Base-by-base conservation (phyloP, 129 eudicot species). In the Ambrosia artemisiifolia region DNA sequence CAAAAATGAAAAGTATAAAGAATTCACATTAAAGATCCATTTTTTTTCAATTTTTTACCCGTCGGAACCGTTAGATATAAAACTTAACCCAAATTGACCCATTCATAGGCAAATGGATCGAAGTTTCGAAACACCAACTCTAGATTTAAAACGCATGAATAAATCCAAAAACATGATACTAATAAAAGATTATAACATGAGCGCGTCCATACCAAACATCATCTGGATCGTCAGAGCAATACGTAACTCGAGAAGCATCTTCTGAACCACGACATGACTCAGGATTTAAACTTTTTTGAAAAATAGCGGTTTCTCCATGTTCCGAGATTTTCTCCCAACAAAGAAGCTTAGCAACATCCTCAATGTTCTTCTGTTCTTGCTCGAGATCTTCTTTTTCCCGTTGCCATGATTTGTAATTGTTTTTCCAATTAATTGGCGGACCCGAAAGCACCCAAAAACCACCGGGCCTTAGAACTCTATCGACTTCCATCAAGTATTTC, bases 361-460 rank as follows among this genome's bases (percentile, higher is more conserved):
- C 96, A 43, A 94, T 90, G 70, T 77, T 87, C 71, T 84, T 83
- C 54, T 94, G 98, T 73, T 94, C 96, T 68, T 80, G 85, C 79
- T 87, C 74, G 17, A 94, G 91, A 13, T 94, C 98, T 83, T 94
- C 98, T 79, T 76, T 87, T 14, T 95, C 85, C 10, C 96, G 90
- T 64, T 94, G 89, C 98, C 98, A 94, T 56, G 93, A 83, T 75
- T 77, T 74, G 73, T 72, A 94, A 70, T 85, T 87, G 67, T 50
- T 73, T 78, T 81, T 90, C 98, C 98, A 94, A 55, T 87, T 90
- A 69, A 94, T 84, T 19, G 98, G 98, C 24, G 98, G 98, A 17
- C 98, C 98, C 10, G 98, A 87, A 79, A 94, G 96, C 47, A 94
- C 88, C 98, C 98, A 94, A 74, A 83, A 94, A 43, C 98, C 98